Percentiles rank a stretch among this genome's conserved stretches.
These are phyloP conservation scores for Fusarium agapanthi DNA, from an alignment of 2,329 filamentous ascomycete species.

Conservation along the genomic window DNA sequence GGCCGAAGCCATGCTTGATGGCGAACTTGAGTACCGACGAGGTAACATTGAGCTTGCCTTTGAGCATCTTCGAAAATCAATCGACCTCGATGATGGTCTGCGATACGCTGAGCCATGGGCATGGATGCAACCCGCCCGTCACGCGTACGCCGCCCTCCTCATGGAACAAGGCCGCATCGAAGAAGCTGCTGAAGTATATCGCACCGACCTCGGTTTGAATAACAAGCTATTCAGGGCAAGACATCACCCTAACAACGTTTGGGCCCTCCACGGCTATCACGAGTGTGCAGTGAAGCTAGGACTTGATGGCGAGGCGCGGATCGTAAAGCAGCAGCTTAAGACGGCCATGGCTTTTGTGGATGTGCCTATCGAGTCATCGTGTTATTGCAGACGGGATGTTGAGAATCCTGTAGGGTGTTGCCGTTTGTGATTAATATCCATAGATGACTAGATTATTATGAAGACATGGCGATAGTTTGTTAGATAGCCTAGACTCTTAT, in stretches of 20 bases:
- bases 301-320: conserved; percentile 49
- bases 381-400: conserved; percentile 37
- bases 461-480: background rate
- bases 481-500: background rate
- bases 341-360: conserved; percentile 65
- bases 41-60: conserved; percentile 68
- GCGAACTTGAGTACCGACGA: conserved; percentile 74
- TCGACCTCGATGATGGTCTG: conserved; percentile 67
- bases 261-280: conserved; percentile 75
- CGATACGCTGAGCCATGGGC: conserved; percentile 77
- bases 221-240: conserved; percentile 66
- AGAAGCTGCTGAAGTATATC: conserved; percentile 64
- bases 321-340: conserved; percentile 55
- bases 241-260: conserved; percentile 76
- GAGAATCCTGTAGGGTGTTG: conserved; percentile 11
- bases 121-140: conserved; percentile 77
- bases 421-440: background rate
- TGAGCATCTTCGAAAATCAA: conserved; percentile 60
- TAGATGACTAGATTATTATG: background rate
- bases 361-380: conserved; percentile 57
- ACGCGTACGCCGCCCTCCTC: conserved; percentile 73
- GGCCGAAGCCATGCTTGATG: conserved; percentile 71
- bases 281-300: conserved; percentile 69
- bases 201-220: conserved; percentile 66
- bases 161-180: conserved; percentile 68